Evolutionary conservation across 768 basidiomycete species (phyloP), one percentile per base, ranked within the genome.

Genomic region (Boletales sp.): DNA sequence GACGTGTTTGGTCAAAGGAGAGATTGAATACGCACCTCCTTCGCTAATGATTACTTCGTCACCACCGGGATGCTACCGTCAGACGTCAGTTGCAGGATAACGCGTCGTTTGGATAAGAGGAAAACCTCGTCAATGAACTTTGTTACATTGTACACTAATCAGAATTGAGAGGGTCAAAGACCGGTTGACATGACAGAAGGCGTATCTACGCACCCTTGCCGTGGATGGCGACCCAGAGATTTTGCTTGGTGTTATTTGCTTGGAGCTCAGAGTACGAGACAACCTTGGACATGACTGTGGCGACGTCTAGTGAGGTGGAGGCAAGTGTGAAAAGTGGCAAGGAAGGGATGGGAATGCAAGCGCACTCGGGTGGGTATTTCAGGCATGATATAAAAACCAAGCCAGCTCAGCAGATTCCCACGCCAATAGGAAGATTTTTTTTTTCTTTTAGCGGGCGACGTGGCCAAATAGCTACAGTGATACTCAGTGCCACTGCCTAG

Each of bases 21-120:
- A 17, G 56, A 41, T 53, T 28, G 7, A 69, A 64, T 64, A 77
- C 87, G 65, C 72, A 86, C 90, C 90, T 64, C 83, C 86, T 74
- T 99, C 96, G 51, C 90, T 87, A 46, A 97, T 71, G 55, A 99
- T 82, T 48, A 99, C 95, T 75, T 99, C 96, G 74, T 98, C 96
- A 56, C 96, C 96, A 68, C 95, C 95, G 19, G 94, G 94, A 65
- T 96, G 94, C 94, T 90, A 64, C 15, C 19, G 17, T 38, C 19
- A 48, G 5, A 33, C 13, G 34, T 63, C 11, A 64, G 49, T 43
- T 50, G 30, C 25, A 41, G 11, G 8, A 17, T 8, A 10, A 43
- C n/a, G 49, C 5, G 44, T 46, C 35, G 30, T 30, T 30, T 12
- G 28, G 44, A 36, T 13, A 21, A 50, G 28, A 21, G 41, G 46